Percentiles rank a stretch among this genome's conserved stretches.
Evolutionary conservation across 495 filamentous ascomycete genomes (phyloP).

Genomic region (Xylaria curta): DNA sequence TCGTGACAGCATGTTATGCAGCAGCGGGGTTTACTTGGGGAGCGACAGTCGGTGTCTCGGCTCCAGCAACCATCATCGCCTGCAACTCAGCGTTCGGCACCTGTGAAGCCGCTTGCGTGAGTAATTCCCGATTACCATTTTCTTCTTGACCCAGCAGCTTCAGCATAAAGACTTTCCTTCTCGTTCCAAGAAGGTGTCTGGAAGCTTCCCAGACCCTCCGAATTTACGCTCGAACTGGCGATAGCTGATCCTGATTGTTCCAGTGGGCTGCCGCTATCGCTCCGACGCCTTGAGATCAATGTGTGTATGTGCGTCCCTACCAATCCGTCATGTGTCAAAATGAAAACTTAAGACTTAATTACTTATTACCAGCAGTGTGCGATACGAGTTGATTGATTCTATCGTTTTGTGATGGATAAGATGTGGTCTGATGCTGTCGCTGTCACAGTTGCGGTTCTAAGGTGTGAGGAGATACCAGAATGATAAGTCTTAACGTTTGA

Average conservation of each 20-base stretch:
- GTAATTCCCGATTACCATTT: neutral
- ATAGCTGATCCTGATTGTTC: neutral
- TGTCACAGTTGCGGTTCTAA: too few species aligned
- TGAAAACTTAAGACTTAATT: too few species aligned
- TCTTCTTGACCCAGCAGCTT: neutral
- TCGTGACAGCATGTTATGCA: slow-evolving; percentile 60
- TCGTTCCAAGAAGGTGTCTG: neutral
- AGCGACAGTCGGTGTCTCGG: slow-evolving; percentile 45
- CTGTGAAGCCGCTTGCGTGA: slow-evolving; percentile 54
- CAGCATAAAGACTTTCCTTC: neutral
- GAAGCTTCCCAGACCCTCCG: neutral
- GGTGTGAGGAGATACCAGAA: neutral
- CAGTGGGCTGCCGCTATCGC: slow-evolving; percentile 34
- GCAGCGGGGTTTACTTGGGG: slow-evolving; percentile 59
- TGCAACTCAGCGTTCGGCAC: slow-evolving; percentile 59
- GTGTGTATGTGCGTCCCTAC: neutral
- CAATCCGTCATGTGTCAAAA: neutral
- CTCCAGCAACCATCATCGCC: slow-evolving; percentile 48
- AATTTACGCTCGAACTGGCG: neutral
- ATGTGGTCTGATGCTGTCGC: neutral
- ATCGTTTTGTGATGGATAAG: neutral
- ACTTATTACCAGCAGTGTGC: neutral
- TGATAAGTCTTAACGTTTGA: neutral
- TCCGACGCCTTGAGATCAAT: neutral
- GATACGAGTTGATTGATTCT: neutral